Evolutionary conservation across 192 early-diverging fungal genomes (phyloP).

Genomic region (Backusella australiensis): DNA sequence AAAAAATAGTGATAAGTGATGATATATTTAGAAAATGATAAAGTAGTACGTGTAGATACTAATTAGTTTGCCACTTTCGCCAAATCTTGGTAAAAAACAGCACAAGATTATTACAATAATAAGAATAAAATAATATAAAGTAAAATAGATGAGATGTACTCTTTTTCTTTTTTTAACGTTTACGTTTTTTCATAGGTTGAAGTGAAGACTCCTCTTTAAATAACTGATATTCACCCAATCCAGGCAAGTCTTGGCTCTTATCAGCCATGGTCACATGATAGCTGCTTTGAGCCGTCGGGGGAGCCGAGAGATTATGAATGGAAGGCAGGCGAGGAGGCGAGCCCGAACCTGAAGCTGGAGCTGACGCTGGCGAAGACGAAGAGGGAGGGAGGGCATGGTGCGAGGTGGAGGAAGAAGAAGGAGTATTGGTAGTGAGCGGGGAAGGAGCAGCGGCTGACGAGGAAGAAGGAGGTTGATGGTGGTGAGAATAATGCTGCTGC

Average conservation of each 20-base stretch:
- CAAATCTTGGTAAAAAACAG: too few relatives aligned
- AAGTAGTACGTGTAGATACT: background rate
- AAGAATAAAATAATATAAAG: too few relatives aligned
- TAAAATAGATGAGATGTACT: slow-evolving; percentile 1
- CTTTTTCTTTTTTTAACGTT: background rate
- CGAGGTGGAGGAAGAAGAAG: background rate
- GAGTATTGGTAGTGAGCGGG: background rate
- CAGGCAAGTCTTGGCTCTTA: slow-evolving; percentile 10
- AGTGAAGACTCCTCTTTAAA: slow-evolving; percentile 12
- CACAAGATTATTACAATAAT: too few relatives aligned
- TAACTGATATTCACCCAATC: background rate
- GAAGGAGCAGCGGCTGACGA: background rate
- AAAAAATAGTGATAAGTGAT: too few relatives aligned
- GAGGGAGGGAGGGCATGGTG: background rate
- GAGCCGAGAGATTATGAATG: slow-evolving; percentile 22
- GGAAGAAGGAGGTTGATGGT: slow-evolving; percentile 6
- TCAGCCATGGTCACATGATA: slow-evolving; percentile 2
- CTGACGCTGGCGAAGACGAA: background rate
- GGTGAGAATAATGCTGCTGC: background rate
- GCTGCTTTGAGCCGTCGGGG: background rate
- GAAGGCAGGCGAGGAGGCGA: slow-evolving; percentile 20
- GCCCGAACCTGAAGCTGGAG: background rate
- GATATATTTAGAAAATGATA: background rate
- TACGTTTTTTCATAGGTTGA: slow-evolving; percentile 21
- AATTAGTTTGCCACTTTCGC: too few relatives aligned